phyloP scores from a whole-genome alignment of 1,284 basidiomycete genomes.

The Kalmanozyma brasiliensis region DNA sequence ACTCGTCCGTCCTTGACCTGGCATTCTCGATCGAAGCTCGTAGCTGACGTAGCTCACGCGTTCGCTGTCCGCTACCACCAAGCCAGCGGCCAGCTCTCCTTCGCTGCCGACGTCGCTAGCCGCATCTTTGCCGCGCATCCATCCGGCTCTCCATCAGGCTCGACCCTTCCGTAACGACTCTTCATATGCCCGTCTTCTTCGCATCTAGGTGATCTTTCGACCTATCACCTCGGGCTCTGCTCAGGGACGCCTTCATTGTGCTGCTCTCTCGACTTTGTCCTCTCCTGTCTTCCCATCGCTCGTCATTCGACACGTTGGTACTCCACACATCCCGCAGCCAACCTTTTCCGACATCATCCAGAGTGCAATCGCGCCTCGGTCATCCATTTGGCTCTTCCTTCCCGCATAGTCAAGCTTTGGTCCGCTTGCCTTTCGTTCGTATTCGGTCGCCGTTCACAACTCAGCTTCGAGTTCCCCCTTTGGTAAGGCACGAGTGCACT shows the following conservation, averaged over 20 bases:
- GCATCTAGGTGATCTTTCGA: slow-evolving; percentile 28
- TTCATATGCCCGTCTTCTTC: slow-evolving; percentile 35
- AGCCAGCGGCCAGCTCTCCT: background rate
- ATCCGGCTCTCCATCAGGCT: slow-evolving; percentile 5
- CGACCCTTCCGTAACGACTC: slow-evolving; percentile 10
- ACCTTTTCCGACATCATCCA: too few species aligned
- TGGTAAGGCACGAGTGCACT: background rate
- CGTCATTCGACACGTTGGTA: background rate
- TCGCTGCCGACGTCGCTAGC: slow-evolving; percentile 3
- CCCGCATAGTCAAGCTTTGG: too few species aligned
- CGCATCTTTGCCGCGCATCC: background rate
- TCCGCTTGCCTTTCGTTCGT: too few species aligned
- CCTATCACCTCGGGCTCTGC: slow-evolving; percentile 30
- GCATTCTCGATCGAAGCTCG: too few species aligned
- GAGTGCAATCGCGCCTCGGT: too few species aligned
- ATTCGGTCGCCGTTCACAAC: too few species aligned
- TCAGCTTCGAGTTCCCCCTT: too few species aligned
- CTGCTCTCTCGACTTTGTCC: slow-evolving; percentile 38
- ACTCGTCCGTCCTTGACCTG: too few species aligned
- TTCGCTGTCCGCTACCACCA: slow-evolving; percentile 4
- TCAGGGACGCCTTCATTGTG: slow-evolving; percentile 51
- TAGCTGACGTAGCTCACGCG: background rate
- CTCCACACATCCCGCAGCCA: background rate
- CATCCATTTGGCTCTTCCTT: too few species aligned
- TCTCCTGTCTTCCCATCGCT: background rate